Conservation (phyloP, 202 grass and related monocot species). For the Panicum hallii region DNA sequence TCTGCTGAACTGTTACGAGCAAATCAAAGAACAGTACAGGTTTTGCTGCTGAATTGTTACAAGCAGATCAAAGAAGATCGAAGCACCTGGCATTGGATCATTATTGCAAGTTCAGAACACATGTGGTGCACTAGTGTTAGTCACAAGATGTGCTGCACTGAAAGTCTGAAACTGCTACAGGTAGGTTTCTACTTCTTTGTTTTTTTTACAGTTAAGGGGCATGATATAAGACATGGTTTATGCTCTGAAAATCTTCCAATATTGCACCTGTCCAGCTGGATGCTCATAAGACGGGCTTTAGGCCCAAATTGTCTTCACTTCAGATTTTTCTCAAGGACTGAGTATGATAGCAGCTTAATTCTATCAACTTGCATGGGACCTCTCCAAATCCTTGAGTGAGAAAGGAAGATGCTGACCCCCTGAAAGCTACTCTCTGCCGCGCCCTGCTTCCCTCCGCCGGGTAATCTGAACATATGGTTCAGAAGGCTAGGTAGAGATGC, state of each 20-base stretch:
- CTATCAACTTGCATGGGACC: neutral
- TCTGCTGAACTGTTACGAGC: neutral
- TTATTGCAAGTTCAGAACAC: neutral
- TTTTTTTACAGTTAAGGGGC: neutral
- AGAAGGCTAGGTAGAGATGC: neutral
- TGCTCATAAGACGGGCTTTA: neutral
- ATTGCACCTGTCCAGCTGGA: neutral
- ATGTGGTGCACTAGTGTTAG: neutral
- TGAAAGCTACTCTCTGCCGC: constrained; percentile 1
- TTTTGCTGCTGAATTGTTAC: neutral
- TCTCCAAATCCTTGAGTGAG: neutral
- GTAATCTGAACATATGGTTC: neutral
- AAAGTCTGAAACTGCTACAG: neutral
- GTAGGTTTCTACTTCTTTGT: neutral
- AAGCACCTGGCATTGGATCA: neutral
- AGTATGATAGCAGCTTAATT: neutral
- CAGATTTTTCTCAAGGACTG: neutral
- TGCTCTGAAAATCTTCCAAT: neutral
- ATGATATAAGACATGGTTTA: neutral
- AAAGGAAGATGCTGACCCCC: neutral
- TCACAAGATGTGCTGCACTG: neutral
- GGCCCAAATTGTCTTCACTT: neutral
- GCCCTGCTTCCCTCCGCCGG: neutral
- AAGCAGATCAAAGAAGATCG: neutral
- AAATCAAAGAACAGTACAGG: neutral